Evolutionary conservation across 257 asterid genomes (phyloP).

Genomic region (Petunia secreta): DNA sequence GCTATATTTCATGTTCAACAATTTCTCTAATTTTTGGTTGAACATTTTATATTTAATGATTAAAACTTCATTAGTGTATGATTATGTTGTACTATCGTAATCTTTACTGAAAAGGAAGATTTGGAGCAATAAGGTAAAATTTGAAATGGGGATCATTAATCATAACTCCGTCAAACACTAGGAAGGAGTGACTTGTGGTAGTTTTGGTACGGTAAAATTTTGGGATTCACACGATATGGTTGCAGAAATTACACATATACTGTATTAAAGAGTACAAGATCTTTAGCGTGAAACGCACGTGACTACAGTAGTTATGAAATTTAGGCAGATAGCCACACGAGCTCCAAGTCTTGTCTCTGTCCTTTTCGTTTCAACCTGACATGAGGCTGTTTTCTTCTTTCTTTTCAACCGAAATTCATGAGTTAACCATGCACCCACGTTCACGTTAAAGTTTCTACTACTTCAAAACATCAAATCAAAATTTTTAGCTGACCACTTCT

Average conservation of each 20-base stretch:
- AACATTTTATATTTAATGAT: too few relatives aligned
- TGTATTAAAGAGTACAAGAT: not conserved
- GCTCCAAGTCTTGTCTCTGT: conserved; percentile 3
- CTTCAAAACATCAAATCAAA: not conserved
- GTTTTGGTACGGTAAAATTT: not conserved
- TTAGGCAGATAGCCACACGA: conserved; percentile 25
- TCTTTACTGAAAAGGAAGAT: too few relatives aligned
- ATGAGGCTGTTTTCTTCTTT: not conserved
- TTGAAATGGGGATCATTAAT: not conserved
- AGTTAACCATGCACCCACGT: conserved; percentile 35
- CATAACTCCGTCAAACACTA: not conserved
- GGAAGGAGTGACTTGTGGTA: not conserved
- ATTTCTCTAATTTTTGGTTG: too few relatives aligned
- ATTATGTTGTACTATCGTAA: too few relatives aligned
- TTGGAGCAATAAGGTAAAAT: too few relatives aligned
- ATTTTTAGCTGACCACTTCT: too few relatives aligned
- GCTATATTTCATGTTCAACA: too few relatives aligned
- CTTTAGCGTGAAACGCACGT: not conserved
- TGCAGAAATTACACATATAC: conserved; percentile 5
- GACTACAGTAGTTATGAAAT: conserved; percentile 23
- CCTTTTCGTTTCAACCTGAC: not conserved
- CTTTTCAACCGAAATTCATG: conserved; percentile 37
- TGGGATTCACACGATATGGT: conserved; percentile 4
- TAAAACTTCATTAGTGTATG: too few relatives aligned
- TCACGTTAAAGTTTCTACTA: conserved; percentile 23